Evolutionary conservation across 177 flowering plant genomes (phyloP), one percentile per base, ranked within the genome.

Genomic region (Vitis hybrid): DNA sequence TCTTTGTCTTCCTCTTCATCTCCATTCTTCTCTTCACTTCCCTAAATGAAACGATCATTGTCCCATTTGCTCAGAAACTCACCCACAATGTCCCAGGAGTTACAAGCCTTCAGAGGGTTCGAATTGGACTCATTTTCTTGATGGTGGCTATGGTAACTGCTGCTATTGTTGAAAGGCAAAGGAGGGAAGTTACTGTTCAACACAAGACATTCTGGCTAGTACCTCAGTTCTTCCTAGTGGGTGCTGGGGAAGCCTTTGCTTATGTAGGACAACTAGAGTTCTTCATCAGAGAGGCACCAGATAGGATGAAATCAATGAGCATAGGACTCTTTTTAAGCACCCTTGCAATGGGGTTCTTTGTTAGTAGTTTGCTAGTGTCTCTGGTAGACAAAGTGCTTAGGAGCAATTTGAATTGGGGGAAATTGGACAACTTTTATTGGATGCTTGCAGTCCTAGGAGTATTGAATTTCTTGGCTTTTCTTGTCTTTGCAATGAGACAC

Each of bases 101-200:
- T 63, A 91, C 95, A 52, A 88, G 94, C 75, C 93, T 94, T 11
- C 99, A 94, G 67, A 79, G 99, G 58, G 65, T 92, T 8, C 92
- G 91, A 15, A 69, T 85, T 12, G 99, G 99, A 6, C 94, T 94
- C 1, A 32, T 85, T 6, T 78, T 90, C 64, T 81, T 94, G 2
- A 64, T 88, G 1, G 59, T 69, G 4, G 97, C 94, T 15, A 95
- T 95, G 99, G 82, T 75, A 11, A 87, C 81, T 10, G 71, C 98
- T 18, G 19, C 19, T 18, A 18, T 18, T 18, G 19, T 18, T 18
- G 19, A 18, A 18, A 18, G 19, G 19, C 19, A 18, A 18, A 18
- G 19, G 19, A 18, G 19, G 19, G 19, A 18, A 18, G 19, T 1
- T 18, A 18, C 19, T 18, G 19, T 18, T 18, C 19, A 18, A 18